Evolutionary conservation across 2,329 filamentous ascomycete species (phyloP), one percentile per base, ranked within the genome.

Genomic region (Trichoderma sp.): DNA sequence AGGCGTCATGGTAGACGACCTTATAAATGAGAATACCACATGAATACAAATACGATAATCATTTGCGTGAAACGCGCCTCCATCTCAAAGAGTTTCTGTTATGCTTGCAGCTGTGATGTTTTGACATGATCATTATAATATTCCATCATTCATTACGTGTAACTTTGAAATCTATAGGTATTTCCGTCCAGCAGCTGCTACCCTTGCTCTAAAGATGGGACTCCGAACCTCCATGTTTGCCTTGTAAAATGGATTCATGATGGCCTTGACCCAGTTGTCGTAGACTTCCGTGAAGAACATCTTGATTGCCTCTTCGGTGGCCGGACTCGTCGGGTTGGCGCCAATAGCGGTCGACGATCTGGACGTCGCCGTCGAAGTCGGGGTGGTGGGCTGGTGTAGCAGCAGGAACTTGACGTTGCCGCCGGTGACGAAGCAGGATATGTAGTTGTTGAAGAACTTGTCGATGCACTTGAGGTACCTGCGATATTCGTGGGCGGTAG

Each of bases 381-480:
- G 84, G 30, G 78, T 79, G 53, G 86, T 84, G 20, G 95, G 95
- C 78, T 97, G 92, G 81, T 98, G 96, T 3, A 99, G 90, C 15
- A 99, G 90, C 69, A 99, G 89, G 84, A 99, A 98, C 75, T 97
- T 95, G 76, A 94, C 91, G 82, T 97, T 97, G 78, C 91, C 93
- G 75, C 91, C 94, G 0, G 96, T 98, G 69, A 99, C 88, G 86
- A 97, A 98, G 83, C 93, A 96, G 61, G 94, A 97, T 74, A 98
- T 92, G 85, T 97, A 95, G 80, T 94, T 95, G 82, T 96, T 95
- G 83, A 97, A 95, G 86, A 98, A 98, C 79, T 93, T 93, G 86
- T 99, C 96, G 82, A 98, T 92, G 82, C 93, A 93, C 82, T 98
- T 98, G 75, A 99, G 91, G 81, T 98, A 98, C 90, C 93, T 97